phyloP scores from a whole-genome alignment of 331 rosid genomes.

The Arachis monticola region DNA sequence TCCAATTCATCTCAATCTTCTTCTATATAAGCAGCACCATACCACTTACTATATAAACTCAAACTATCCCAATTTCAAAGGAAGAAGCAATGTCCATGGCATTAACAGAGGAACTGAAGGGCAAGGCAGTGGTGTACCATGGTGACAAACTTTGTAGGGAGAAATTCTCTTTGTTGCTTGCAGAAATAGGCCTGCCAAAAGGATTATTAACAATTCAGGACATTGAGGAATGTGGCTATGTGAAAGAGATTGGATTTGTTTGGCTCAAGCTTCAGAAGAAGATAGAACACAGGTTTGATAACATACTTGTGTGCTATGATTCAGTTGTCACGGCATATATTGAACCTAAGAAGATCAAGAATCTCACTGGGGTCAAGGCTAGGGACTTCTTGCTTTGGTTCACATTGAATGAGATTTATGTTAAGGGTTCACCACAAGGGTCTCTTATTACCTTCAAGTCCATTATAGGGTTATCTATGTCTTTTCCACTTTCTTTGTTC shows the following conservation, averaged over 20 bases:
- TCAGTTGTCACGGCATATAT: conserved; percentile 59
- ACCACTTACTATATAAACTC: neutral
- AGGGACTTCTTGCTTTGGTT: conserved; percentile 67
- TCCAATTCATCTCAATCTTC: neutral
- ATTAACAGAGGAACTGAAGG: conserved; percentile 59
- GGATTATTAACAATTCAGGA: conserved; percentile 53
- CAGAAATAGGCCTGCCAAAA: conserved; percentile 63
- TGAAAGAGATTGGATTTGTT: conserved; percentile 66
- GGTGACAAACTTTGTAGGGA: conserved; percentile 59
- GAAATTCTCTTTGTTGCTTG: conserved; percentile 51
- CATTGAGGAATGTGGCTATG: conserved; percentile 65
- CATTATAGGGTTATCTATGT: conserved; percentile 58
- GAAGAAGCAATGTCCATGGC: conserved; percentile 36
- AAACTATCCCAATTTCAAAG: no score
- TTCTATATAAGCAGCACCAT: neutral
- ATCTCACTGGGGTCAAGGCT: conserved; percentile 69
- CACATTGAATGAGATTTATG: conserved; percentile 53
- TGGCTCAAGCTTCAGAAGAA: conserved; percentile 68
- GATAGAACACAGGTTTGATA: conserved; percentile 55
- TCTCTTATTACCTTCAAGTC: conserved; percentile 58
- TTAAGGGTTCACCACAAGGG: conserved; percentile 35
- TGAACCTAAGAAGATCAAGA: conserved; percentile 67
- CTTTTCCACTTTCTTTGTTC: conserved; percentile 57
- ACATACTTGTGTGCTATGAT: conserved; percentile 58
- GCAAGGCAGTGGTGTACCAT: conserved; percentile 57